These are phyloP conservation scores for Magnolia kwangsiensis DNA, from an alignment of 164 flowering plant genomes.

Conservation along the genomic window DNA sequence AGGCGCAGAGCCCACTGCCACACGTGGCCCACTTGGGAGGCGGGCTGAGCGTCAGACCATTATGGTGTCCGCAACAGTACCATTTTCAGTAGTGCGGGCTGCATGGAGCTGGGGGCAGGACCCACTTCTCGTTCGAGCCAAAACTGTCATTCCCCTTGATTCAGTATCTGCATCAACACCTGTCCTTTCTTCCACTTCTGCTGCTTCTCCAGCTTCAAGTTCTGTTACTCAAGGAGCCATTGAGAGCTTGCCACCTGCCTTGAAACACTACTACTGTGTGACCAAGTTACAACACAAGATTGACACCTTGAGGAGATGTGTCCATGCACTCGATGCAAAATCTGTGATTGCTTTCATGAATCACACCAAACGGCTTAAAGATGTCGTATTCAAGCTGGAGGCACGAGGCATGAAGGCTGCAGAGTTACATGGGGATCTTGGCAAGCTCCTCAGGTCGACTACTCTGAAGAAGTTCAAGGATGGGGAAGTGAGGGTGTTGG, in stretches of 20 bases:
- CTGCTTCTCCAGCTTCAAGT: conserved; percentile 21
- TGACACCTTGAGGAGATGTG: conserved; percentile 82
- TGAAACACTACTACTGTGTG: conserved; percentile 76
- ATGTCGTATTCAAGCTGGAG: conserved; percentile 84
- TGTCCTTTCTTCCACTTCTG: conserved; percentile 26
- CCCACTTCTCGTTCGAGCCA: conserved; percentile 87
- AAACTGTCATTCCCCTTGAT: conserved; percentile 61
- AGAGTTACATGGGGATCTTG: conserved; percentile 92
- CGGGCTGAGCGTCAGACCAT: conserved; percentile 61
- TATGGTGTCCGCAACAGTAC: conserved; percentile 94
- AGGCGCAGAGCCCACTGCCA: conserved; percentile 29
- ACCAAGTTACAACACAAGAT: conserved; percentile 79
- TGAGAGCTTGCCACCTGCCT: conserved; percentile 71
- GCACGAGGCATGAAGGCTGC: conserved; percentile 87
- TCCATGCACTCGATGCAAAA: conserved; percentile 88
- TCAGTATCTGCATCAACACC: conserved; percentile 49
- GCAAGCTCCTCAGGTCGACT: conserved; percentile 82
- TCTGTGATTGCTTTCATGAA: conserved; percentile 95
- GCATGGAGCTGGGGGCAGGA: conserved; percentile 82
- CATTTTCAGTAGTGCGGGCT: conserved; percentile 85
- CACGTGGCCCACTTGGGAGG: conserved; percentile 19
- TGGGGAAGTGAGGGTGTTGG: conserved; percentile 79
- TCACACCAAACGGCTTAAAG: conserved; percentile 77
- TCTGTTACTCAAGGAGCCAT: conserved; percentile 42
- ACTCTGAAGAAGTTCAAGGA: conserved; percentile 74